phyloP scores from a whole-genome alignment of 148 eudicot species.

The Rheum nobile region DNA sequence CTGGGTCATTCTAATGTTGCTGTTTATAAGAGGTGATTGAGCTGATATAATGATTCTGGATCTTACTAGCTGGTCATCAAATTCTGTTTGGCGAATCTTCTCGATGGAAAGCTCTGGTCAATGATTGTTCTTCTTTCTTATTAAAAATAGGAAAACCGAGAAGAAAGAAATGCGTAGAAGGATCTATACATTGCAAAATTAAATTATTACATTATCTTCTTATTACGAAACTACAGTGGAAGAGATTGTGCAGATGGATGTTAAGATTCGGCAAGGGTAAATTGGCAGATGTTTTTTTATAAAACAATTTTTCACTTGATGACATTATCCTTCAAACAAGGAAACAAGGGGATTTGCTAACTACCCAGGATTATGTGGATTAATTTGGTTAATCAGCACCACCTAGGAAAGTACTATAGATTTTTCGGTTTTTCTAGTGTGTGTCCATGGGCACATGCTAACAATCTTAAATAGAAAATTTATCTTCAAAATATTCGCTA shows the following conservation, averaged over 20 bases:
- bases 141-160: no score
- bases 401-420: neutral
- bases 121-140: no score
- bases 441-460: no score
- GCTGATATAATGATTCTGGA: neutral
- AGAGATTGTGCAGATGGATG: neutral
- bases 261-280: neutral
- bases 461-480: no score
- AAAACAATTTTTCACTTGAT: neutral
- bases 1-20: neutral
- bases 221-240: neutral
- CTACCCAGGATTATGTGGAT: neutral
- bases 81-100: neutral
- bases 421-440: no score
- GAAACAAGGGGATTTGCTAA: neutral
- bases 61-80: neutral
- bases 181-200: no score
- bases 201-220: neutral
- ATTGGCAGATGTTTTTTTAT: neutral
- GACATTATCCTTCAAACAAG: neutral
- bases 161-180: no score
- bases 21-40: neutral
- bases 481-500: no score
- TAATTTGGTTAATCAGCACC: neutral
- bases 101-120: no score